Base-by-base conservation (phyloP, 306 rosid species). In the Trifolium fragiferum region DNA sequence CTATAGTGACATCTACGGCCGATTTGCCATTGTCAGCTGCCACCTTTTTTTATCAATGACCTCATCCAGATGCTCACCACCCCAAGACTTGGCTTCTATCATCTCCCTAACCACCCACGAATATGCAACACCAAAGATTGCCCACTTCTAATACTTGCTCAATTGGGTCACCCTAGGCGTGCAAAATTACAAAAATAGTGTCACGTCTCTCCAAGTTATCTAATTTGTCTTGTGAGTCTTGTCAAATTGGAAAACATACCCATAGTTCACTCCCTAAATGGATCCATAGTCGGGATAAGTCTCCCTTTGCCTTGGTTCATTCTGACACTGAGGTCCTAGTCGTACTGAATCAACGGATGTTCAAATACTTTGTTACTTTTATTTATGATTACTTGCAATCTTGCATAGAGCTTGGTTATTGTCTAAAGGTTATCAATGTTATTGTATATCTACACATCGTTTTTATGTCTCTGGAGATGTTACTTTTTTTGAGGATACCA, bases 11-110 rank as follows among this genome's bases (percentile, higher is more conserved):
- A 10, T 8, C 7, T 55, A 55, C 11, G 0, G n/a, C 33, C 33
- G 3, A 55, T 55, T 55, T 55, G 7, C 32, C 62, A 10, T 55
- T 11, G 62, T 55, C 32, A 55, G n/a, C 33, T 21, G 62, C 15
- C 33, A 55, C 8, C 32, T 55, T 55, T 55, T 51, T 49, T 55
- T 4, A 55, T 30, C 33, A 55, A 55, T 55, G 61, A 55, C 61
- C 61, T 20, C 11, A 10, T 14, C 62, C 32, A 21, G 33, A 55
- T 55, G 62, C 11, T 10, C 62, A 55, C 62, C 15, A 51, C 13
- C 62, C 8, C 14, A 5, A 55, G 15, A 55, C 62, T 55, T 20
- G 15, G 62, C 7, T 32, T 21, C 62, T 55, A 55, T 55, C 27
- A 51, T 51, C 59, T 51, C 59, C 13, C 59, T 51, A 9, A 51